Percentiles rank a stretch among this genome's conserved stretches.
These are phyloP conservation scores for Leccinum barrowsii DNA, from an alignment of 768 basidiomycete species.

Conservation along the genomic window DNA sequence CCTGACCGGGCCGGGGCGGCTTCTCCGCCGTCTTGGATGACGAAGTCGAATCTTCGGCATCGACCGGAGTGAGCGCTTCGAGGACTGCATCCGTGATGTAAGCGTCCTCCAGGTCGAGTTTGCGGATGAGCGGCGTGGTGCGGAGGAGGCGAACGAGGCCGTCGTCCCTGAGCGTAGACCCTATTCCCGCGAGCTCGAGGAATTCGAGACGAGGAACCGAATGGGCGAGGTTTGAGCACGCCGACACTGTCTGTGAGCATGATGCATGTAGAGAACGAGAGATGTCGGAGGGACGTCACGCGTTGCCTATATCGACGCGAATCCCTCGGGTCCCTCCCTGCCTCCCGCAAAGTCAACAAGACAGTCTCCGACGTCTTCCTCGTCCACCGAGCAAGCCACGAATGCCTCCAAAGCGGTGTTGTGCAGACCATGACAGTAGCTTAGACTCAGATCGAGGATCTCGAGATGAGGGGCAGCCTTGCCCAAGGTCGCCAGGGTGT, in stretches of 20 bases:
- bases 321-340: slow-evolving; percentile 58
- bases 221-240: slow-evolving; percentile 69
- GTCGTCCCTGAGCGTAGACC: slow-evolving; percentile 61
- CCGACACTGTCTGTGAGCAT: slow-evolving; percentile 62
- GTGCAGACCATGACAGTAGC: slow-evolving; percentile 61
- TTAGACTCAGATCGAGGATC: slow-evolving; percentile 66
- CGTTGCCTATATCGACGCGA: slow-evolving; percentile 49
- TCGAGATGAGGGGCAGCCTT: slow-evolving; percentile 69
- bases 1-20: too few relatives aligned
- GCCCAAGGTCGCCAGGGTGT: slow-evolving; percentile 62
- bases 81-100: slow-evolving; percentile 74
- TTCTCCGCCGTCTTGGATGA: slow-evolving; percentile 4
- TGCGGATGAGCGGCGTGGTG: slow-evolving; percentile 67
- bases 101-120: slow-evolving; percentile 86
- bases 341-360: slow-evolving; percentile 56
- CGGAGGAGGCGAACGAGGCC: slow-evolving; percentile 71
- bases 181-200: slow-evolving; percentile 77
- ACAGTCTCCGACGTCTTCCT: slow-evolving; percentile 34
- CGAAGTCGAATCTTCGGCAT: slow-evolving; percentile 2
- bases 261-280: slow-evolving; percentile 67
- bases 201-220: slow-evolving; percentile 70
- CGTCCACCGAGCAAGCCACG: slow-evolving; percentile 47
- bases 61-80: slow-evolving; percentile 52
- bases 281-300: slow-evolving; percentile 67
- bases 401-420: slow-evolving; percentile 76